Percentiles rank a stretch among this genome's conserved stretches.
phyloP scores from a whole-genome alignment of 371 early-diverging fungal species.

The Mucor piriformis region DNA sequence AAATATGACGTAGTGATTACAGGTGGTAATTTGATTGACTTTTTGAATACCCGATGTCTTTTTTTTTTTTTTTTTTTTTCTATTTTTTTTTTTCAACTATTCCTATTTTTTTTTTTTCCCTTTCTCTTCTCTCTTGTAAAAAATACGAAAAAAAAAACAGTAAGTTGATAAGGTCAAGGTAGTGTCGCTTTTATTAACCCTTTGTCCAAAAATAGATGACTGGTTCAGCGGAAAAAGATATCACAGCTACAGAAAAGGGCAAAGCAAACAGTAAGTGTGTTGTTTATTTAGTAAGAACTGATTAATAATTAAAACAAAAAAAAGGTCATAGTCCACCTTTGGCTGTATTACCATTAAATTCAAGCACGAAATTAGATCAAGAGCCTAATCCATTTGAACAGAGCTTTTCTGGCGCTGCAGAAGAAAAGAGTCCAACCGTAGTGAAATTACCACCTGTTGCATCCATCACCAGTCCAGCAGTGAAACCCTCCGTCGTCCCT shows the following conservation, averaged over 20 bases:
- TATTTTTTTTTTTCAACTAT: slow-evolving; percentile 1
- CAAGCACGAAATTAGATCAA: slow-evolving; percentile 69
- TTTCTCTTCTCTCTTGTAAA: not conserved
- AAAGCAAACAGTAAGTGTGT: not conserved
- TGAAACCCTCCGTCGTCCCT: slow-evolving; percentile 11
- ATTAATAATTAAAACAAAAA: not conserved
- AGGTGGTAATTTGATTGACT: not conserved
- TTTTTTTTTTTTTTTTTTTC: slow-evolving; percentile 4
- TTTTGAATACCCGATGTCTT: slow-evolving; percentile 3
- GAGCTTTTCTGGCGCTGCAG: slow-evolving; percentile 65
- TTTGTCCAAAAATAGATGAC: not conserved
- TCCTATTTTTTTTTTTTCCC: slow-evolving; percentile 3
- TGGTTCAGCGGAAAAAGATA: not conserved
- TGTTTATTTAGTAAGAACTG: too few relatives aligned
- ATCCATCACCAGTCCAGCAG: slow-evolving; percentile 43
- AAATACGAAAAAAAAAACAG: not conserved
- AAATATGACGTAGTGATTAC: slow-evolving; percentile 18
- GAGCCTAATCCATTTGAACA: slow-evolving; percentile 90
- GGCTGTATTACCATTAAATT: slow-evolving; percentile 42
- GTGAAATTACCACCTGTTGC: slow-evolving; percentile 45
- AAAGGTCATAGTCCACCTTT: slow-evolving; percentile 26
- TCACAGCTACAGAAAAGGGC: not conserved
- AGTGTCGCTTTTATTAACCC: too few relatives aligned
- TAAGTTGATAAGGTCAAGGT: too few relatives aligned
- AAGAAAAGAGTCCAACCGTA: slow-evolving; percentile 22